Percentiles rank a stretch among this genome's conserved stretches.
phyloP scores from a whole-genome alignment of 495 filamentous ascomycete genomes.

The Penicillium goetzii region DNA sequence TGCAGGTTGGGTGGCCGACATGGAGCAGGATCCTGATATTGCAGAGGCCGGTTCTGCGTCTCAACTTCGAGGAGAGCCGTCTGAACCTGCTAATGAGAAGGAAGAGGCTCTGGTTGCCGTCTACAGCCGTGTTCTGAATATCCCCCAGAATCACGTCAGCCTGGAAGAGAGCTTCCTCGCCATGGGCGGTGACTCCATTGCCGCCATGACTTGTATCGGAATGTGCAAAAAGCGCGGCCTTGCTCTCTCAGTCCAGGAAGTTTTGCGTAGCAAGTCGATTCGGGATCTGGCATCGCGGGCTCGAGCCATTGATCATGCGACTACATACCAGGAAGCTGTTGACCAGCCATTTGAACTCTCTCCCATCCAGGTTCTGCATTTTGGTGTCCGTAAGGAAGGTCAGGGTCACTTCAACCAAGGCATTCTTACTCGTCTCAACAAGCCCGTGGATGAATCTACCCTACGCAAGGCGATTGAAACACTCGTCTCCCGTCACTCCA shows the following conservation, averaged over 20 bases:
- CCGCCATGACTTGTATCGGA: constrained; percentile 67
- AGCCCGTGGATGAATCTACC: constrained; percentile 47
- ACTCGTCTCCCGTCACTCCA: constrained; percentile 66
- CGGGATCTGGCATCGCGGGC: constrained; percentile 43
- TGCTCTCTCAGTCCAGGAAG: constrained; percentile 57
- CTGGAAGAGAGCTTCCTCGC: constrained; percentile 63
- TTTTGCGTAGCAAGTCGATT: constrained; percentile 53
- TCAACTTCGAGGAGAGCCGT: constrained; percentile 12
- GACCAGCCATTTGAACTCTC: constrained; percentile 64
- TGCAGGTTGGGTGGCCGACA: constrained; percentile 36
- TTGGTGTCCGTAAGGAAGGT: constrained; percentile 55
- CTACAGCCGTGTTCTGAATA: constrained; percentile 58
- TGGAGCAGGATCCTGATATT: constrained; percentile 39
- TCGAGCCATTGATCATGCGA: constrained; percentile 33
- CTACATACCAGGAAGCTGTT: constrained; percentile 43
- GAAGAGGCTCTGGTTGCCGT: constrained; percentile 47
- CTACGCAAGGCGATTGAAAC: constrained; percentile 59
- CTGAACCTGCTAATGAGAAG: constrained; percentile 33
- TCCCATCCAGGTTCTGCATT: constrained; percentile 74
- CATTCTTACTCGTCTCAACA: constrained; percentile 61
- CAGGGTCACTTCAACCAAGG: constrained; percentile 77
- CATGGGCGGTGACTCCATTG: constrained; percentile 71
- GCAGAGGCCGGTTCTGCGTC: background rate
- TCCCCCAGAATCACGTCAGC: constrained; percentile 49
- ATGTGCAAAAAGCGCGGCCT: constrained; percentile 55